These are phyloP conservation scores for Saraca asoca DNA, from an alignment of 331 rosid genomes.

Conservation along the genomic window DNA sequence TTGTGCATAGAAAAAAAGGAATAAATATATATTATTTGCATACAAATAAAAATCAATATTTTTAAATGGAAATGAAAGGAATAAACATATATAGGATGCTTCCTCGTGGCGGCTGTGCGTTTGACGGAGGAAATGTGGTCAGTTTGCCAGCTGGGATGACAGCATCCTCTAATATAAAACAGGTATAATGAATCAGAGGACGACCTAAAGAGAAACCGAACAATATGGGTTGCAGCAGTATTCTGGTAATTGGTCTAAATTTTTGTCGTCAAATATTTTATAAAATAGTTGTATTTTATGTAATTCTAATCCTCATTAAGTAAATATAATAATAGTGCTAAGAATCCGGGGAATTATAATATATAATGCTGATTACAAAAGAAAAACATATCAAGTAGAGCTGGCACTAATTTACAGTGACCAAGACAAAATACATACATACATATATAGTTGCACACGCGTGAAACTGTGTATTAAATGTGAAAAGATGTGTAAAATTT, in stretches of 20 bases:
- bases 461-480: not conserved
- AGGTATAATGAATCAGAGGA: too few relatives aligned
- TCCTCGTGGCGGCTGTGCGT: constrained; percentile 19
- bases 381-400: not conserved
- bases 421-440: not conserved
- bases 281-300: too few relatives aligned
- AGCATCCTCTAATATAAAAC: constrained; percentile 10
- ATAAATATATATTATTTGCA: too few relatives aligned
- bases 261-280: constrained; percentile 8
- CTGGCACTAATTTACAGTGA: too few relatives aligned
- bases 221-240: not conserved
- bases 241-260: not conserved
- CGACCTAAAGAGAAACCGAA: too few relatives aligned
- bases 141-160: constrained; percentile 42
- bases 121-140: not conserved
- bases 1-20: too few relatives aligned
- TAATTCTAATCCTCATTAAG: not conserved
- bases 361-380: too few relatives aligned
- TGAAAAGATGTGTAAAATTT: constrained; percentile 16
- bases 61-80: too few relatives aligned
- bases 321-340: too few relatives aligned
- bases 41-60: too few relatives aligned
- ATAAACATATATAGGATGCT: constrained; percentile 22
- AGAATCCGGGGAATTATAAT: too few relatives aligned
- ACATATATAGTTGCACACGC: not conserved